Conservation (phyloP, 768 basidiomycete genomes). For the Boletus coccyginus region DNA sequence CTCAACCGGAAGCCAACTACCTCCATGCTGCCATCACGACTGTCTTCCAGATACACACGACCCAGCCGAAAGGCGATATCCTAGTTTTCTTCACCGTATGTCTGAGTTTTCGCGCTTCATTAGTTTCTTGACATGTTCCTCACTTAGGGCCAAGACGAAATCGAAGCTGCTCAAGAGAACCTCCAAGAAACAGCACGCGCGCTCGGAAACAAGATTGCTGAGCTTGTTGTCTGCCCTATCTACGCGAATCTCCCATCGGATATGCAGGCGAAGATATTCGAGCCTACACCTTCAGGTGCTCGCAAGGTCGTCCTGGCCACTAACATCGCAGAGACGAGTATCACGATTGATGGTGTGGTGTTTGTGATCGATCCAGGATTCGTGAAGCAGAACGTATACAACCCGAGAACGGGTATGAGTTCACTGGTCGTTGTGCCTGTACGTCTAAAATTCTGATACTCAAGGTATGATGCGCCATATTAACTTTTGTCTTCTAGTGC, state of each 20-base stretch:
- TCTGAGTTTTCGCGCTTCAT: conserved; percentile 4
- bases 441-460: conserved; percentile 31
- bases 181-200: conserved; percentile 93
- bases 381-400: conserved; percentile 99
- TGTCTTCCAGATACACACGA: conserved; percentile 98
- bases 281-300: conserved; percentile 95
- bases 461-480: background rate
- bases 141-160: conserved; percentile 90
- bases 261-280: conserved; percentile 99
- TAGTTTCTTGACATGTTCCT: conserved; percentile 1
- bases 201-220: conserved; percentile 92
- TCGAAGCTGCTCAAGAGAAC: conserved; percentile 96
- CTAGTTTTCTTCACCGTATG: conserved; percentile 93
- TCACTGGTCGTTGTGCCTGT: conserved; percentile 95
- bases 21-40: conserved; percentile 98
- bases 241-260: conserved; percentile 99
- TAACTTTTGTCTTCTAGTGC: conserved; percentile 49
- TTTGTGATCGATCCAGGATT: conserved; percentile 99
- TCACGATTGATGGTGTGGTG: conserved; percentile 98
- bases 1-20: conserved; percentile 99
- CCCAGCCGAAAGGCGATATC: conserved; percentile 96
- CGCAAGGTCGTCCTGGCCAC: conserved; percentile 98
- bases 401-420: conserved; percentile 98
- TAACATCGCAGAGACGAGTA: conserved; percentile 99
- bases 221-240: conserved; percentile 94